phyloP scores from a whole-genome alignment of 108 stramenopile species.

The Discostella stelligeroides region DNA sequence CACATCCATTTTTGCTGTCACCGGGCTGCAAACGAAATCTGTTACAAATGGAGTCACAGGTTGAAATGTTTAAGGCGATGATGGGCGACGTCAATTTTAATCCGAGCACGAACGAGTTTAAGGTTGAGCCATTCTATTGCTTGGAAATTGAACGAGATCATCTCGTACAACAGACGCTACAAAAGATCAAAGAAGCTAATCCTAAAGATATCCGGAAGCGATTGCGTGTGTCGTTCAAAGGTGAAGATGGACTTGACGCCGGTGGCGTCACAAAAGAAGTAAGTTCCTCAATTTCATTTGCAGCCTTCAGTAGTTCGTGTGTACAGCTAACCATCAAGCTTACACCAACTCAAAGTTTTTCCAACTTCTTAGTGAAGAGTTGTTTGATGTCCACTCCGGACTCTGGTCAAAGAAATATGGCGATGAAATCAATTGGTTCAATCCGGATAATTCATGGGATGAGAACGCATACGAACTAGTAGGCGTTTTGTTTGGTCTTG shows the following conservation, averaged over 20 bases:
- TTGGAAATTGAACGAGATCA: conserved; percentile 76
- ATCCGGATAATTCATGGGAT: conserved; percentile 82
- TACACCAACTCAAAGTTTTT: conserved; percentile 59
- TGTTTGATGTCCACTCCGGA: conserved; percentile 84
- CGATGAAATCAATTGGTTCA: conserved; percentile 87
- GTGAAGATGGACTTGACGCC: conserved; percentile 95
- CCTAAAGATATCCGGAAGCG: conserved; percentile 72
- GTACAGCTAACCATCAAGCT: neutral
- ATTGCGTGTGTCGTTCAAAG: conserved; percentile 80
- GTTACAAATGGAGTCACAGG: conserved; percentile 68
- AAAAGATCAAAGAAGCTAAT: conserved; percentile 58
- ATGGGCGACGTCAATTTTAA: conserved; percentile 38
- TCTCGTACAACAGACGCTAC: conserved; percentile 66
- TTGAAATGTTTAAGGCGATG: conserved; percentile 68
- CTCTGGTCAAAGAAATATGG: conserved; percentile 81
- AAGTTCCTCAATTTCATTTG: neutral
- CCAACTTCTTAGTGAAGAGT: conserved; percentile 81
- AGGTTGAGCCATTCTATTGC: conserved; percentile 64
- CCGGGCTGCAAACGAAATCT: conserved; percentile 67
- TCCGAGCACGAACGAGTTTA: conserved; percentile 35
- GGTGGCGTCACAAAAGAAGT: conserved; percentile 93
- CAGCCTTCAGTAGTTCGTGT: neutral
- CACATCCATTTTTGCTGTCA: conserved; percentile 67
- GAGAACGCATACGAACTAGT: conserved; percentile 80
- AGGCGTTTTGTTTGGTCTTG: conserved; percentile 87